Evolutionary conservation across 768 basidiomycete species (phyloP), one percentile per base, ranked within the genome.

Genomic region (Boletus edulis): DNA sequence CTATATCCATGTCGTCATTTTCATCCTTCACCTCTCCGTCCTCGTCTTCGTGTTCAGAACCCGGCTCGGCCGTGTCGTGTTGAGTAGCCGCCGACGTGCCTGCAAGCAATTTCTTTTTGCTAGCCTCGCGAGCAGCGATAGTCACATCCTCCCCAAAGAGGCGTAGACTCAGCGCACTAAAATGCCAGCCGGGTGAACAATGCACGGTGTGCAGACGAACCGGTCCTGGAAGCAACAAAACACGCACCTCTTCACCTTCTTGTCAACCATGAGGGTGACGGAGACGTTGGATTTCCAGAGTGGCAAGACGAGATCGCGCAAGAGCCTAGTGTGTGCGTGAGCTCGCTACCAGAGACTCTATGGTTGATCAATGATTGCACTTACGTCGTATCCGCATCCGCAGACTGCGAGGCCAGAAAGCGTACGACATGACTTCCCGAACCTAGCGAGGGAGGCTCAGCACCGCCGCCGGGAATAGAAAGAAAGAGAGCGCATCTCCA

Each of bases 211-310:
- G 10, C 17, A 7, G 13, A 9, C 34, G 34, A 13, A 35, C 14
- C 34, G 12, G 34, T 14, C 34, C 34, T 35, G 12, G 34, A 13
- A 6, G 1, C 20, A 37, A 49, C 24, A 11, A 34, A 32, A 68
- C 7, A 40, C 76, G 12, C 42, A 93, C 95, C 89, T 92, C 74
- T 98, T 98, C 24, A 94, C 91, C 66, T 90, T 90, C 72, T 98
- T 99, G 73, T 98, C 94, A 51, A 97, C 85, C 93, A 98, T 94
- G 54, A 98, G 77, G 0, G 88, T 84, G 49, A 96, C 68, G 0
- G 94, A 96, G 13, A 85, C 83, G 55, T 87, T 87, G 3, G 93
- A 94, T 73, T 91, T 94, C 97, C 96, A 98, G 49, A 98, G 80
- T 0, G 97, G 96, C n/a, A 98, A 74, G n/a, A 88, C 71, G 24